phyloP scores from a whole-genome alignment of 768 basidiomycete species.

The Suillus subalutaceus region DNA sequence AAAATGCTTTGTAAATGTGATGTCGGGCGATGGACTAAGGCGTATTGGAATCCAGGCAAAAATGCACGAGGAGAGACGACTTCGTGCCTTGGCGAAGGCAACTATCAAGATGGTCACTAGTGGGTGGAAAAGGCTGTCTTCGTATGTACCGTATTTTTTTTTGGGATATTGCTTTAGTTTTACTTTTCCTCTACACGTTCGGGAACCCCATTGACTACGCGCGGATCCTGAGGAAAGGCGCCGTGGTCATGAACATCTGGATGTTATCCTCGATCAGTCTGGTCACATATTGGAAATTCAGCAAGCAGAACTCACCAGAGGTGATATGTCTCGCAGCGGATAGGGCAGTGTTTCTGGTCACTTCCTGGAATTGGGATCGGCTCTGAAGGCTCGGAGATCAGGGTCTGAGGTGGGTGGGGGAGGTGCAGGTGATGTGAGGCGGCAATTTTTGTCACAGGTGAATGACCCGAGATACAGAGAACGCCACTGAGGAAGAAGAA shows the following conservation, averaged over 20 bases:
- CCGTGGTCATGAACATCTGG: conserved; percentile 82
- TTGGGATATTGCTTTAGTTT: conserved; percentile 2
- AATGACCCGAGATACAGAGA: conserved; percentile 3
- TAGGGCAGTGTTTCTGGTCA: conserved; percentile 51
- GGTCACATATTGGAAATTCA: conserved; percentile 86
- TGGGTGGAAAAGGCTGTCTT: conserved; percentile 89
- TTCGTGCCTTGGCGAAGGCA: no score
- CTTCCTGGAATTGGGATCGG: no score
- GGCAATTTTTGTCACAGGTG: not conserved
- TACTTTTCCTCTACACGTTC: conserved; percentile 48
- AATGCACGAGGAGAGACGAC: no score
- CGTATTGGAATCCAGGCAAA: no score
- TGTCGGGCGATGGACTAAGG: no score
- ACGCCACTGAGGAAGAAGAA: conserved; percentile 11
- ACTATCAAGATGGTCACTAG: conserved; percentile 41
- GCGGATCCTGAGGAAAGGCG: conserved; percentile 80
- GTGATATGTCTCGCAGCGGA: conserved; percentile 55
- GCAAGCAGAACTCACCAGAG: conserved; percentile 63
- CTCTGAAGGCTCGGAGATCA: conserved; percentile 33
- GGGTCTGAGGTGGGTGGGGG: conserved; percentile 18
- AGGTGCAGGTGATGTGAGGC: conserved; percentile 10
- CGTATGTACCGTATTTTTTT: conserved; percentile 45
- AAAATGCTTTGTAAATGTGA: not conserved
- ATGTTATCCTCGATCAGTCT: conserved; percentile 88
- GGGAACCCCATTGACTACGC: conserved; percentile 64